A percentile compares a stretch with the other conserved stretches of the same genome.
Evolutionary conservation across 2,329 filamentous ascomycete species (phyloP).

Genomic region (Phialemonium atrogriseum): DNA sequence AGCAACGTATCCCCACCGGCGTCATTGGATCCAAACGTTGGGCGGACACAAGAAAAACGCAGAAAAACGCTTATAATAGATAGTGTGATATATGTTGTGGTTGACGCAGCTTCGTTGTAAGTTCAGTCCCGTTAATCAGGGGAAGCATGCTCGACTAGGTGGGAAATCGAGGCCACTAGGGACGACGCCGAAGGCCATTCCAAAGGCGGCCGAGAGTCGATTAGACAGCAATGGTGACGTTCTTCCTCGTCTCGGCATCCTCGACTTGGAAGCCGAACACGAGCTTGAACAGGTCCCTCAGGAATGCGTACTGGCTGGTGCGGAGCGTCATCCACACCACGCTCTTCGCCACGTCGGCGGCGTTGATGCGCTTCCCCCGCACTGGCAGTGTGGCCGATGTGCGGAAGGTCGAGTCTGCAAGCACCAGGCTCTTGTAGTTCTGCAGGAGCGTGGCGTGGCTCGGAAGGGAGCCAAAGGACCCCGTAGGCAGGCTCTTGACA

Average conservation of each 20-base stretch:
- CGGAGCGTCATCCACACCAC: slow-evolving; percentile 67
- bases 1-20: too few species aligned
- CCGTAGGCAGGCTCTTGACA: slow-evolving; percentile 64
- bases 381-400: slow-evolving; percentile 44
- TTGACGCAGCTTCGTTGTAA: too few species aligned
- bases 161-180: too few species aligned
- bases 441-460: slow-evolving; percentile 66
- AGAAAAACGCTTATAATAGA: neutral
- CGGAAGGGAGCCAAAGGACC: slow-evolving; percentile 67
- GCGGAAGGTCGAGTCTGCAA: slow-evolving; percentile 61
- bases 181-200: too few species aligned
- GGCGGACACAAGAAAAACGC: too few species aligned
- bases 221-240: slow-evolving; percentile 50
- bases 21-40: too few species aligned
- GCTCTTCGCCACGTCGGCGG: slow-evolving; percentile 71
- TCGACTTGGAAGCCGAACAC: slow-evolving; percentile 81
- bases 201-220: too few species aligned
- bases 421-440: slow-evolving; percentile 72
- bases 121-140: neutral
- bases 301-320: slow-evolving; percentile 65
- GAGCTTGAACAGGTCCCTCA: slow-evolving; percentile 72
- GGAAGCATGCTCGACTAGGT: neutral
- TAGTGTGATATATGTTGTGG: too few species aligned
- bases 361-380: slow-evolving; percentile 51
- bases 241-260: slow-evolving; percentile 62